phyloP scores from a whole-genome alignment of 139 green algal species.

The Dunaliella sp. region DNA sequence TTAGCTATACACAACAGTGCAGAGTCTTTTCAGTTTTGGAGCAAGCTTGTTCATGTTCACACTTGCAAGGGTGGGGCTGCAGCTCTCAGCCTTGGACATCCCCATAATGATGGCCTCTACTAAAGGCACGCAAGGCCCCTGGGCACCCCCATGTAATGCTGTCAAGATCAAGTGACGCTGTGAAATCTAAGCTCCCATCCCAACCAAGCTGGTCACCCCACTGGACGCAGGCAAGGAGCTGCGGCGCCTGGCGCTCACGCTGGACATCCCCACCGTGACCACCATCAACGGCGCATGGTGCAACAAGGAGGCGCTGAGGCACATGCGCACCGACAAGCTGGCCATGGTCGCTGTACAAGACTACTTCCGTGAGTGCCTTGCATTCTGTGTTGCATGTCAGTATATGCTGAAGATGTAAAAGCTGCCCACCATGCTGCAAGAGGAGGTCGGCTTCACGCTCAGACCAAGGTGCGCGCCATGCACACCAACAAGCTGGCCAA shows the following conservation, averaged over 20 bases:
- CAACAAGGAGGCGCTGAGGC: conserved; percentile 79
- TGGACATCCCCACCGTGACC: conserved; percentile 87
- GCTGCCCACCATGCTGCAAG: background rate
- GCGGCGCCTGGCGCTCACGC: conserved; percentile 78
- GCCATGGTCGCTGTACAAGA: conserved; percentile 69
- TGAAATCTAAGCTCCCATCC: no score
- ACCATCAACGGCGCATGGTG: conserved; percentile 88
- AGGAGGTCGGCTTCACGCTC: background rate
- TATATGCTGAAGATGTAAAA: background rate
- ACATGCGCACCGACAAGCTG: conserved; percentile 71
- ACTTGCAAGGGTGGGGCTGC: no score
- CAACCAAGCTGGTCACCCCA: no score
- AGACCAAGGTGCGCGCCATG: background rate
- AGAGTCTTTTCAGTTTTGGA: no score
- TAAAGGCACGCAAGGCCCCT: no score
- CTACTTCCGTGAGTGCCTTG: conserved; percentile 48
- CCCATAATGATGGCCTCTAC: no score
- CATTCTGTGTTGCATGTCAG: background rate
- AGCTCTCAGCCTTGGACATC: no score
- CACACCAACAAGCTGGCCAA: background rate
- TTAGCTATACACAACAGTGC: no score
- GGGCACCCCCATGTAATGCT: no score
- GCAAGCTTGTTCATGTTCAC: no score
- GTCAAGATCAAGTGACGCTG: no score
- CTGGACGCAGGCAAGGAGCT: conserved; percentile 77